A percentile compares a stretch with the other conserved stretches of the same genome.
phyloP scores from a whole-genome alignment of 2,329 filamentous ascomycete genomes.

The Gnomoniopsis sp. region DNA sequence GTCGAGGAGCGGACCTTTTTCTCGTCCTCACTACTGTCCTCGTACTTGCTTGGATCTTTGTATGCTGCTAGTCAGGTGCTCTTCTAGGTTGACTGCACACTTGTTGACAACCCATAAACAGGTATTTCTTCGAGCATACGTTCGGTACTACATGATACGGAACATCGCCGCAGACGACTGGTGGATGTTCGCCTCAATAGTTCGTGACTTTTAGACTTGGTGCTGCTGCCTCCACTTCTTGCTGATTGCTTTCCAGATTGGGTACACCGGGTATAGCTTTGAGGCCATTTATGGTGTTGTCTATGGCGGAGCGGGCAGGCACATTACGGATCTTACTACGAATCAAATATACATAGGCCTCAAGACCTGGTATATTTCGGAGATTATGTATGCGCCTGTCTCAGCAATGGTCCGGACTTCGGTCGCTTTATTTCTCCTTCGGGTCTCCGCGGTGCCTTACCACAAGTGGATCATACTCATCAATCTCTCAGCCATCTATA shows the following conservation, averaged over 20 bases:
- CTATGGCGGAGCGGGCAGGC: slow-evolving; percentile 27
- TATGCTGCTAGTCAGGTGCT: background rate
- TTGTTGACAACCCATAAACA: background rate
- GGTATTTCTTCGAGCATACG: slow-evolving; percentile 40
- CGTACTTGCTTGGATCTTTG: slow-evolving; percentile 6
- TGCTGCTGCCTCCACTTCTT: background rate
- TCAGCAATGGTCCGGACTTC: slow-evolving; percentile 38
- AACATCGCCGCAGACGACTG: slow-evolving; percentile 44
- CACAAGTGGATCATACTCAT: slow-evolving; percentile 33
- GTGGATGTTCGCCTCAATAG: slow-evolving; percentile 43
- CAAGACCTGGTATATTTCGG: slow-evolving; percentile 36
- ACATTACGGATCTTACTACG: slow-evolving; percentile 19
- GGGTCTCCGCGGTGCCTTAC: slow-evolving; percentile 31
- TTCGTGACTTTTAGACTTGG: slow-evolving; percentile 23
- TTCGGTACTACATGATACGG: slow-evolving; percentile 40
- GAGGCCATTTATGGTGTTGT: slow-evolving; percentile 32
- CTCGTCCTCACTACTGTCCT: slow-evolving; percentile 2
- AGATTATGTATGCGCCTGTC: slow-evolving; percentile 46
- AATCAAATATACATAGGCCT: slow-evolving; percentile 27
- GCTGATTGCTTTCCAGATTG: slow-evolving; percentile 24
- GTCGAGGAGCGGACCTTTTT: slow-evolving; percentile 3
- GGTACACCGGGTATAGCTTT: slow-evolving; percentile 30
- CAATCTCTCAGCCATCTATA: slow-evolving; percentile 32
- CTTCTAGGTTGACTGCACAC: too few relatives aligned
- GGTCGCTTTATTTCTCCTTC: slow-evolving; percentile 38